Evolutionary conservation across 2,329 filamentous ascomycete genomes (phyloP).

Genomic region (Sclerotinia trifoliorum): DNA sequence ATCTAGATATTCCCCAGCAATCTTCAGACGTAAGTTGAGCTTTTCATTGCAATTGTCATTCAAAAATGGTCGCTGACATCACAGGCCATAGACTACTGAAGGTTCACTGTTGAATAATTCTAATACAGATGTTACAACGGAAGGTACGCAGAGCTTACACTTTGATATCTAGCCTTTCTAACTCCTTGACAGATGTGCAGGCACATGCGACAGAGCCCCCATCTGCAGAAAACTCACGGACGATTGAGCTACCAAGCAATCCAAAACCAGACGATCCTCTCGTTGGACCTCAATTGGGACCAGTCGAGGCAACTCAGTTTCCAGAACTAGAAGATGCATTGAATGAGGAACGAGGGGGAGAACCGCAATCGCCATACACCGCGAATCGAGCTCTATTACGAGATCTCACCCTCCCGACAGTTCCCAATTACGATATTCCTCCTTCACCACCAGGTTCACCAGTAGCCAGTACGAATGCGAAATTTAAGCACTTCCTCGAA

Average conservation of each 20-base stretch:
- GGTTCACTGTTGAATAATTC: constrained; percentile 23
- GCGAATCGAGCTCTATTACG: constrained; percentile 62
- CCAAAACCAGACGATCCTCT: constrained; percentile 30
- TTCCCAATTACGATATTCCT: constrained; percentile 73
- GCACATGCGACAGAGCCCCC: constrained; percentile 22
- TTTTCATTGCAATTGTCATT: background rate
- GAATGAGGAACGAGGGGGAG: constrained; percentile 36
- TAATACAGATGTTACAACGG: constrained; percentile 27
- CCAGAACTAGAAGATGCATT: constrained; percentile 10
- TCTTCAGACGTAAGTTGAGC: constrained; percentile 29
- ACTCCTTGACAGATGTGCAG: constrained; percentile 27
- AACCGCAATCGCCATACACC: constrained; percentile 62
- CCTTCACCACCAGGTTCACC: constrained; percentile 67
- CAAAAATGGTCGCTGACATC: constrained; percentile 29
- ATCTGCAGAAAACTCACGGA: background rate
- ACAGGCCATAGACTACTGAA: constrained; percentile 29
- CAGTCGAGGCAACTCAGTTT: constrained; percentile 26
- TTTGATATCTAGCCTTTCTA: constrained; percentile 21
- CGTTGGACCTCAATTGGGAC: constrained; percentile 36
- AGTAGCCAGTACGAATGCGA: constrained; percentile 54
- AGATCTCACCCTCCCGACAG: constrained; percentile 69
- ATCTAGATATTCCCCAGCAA: constrained; percentile 25
- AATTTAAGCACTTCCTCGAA: constrained; percentile 71
- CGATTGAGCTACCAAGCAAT: constrained; percentile 4
- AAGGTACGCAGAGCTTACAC: constrained; percentile 27